Evolutionary conservation across 2,329 filamentous ascomycete genomes (phyloP), one percentile per base, ranked within the genome.

Genomic region (Polytolypa hystricis): DNA sequence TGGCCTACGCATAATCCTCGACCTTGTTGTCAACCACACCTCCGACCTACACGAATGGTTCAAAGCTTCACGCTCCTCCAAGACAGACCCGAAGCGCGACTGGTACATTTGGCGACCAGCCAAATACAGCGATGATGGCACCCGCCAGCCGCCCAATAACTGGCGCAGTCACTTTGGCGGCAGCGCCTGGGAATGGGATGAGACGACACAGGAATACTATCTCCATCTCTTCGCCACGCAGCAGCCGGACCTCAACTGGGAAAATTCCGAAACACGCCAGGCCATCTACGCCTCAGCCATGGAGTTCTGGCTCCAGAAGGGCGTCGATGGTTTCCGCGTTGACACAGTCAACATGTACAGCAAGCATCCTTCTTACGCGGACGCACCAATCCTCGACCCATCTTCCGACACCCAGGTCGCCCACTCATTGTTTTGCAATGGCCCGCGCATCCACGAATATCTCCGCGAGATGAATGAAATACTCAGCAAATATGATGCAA

Each of bases 241-340:
- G 42, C 81, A 85, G 53, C 81, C 83, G 0, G 83, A 86, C 47
- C 65, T 87, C 10, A 87, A 87, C 56, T 87, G 81, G 81, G 79
- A 85, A 49, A 81, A 76, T 40, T 62, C 65, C 0, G 71, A 70
- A 17, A 70, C 77, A 0, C 70, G 81, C 5, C 58, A 70, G 29
- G 81, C 79, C 6, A 72, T 84, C 10, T 81, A 83, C 56, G 67
- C 68, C 7, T 7, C 7, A 7, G 65, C 77, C 2, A 79, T 84
- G 73, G 66, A 70, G 26, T 87, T 85, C 53, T 87, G 82, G 82
- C 69, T 86, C 1, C 64, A 79, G 29, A 68, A 70, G n/a, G 81
- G 81, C 5, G 74, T 83, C 0, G 72, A 77, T 28, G 78, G 78
- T 4, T 82, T 81, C 58, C 67, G 78, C n/a, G 67, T 81, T 49